Base-by-base conservation (phyloP, 805 yeast species). In the Torulaspora delbrueckii region DNA sequence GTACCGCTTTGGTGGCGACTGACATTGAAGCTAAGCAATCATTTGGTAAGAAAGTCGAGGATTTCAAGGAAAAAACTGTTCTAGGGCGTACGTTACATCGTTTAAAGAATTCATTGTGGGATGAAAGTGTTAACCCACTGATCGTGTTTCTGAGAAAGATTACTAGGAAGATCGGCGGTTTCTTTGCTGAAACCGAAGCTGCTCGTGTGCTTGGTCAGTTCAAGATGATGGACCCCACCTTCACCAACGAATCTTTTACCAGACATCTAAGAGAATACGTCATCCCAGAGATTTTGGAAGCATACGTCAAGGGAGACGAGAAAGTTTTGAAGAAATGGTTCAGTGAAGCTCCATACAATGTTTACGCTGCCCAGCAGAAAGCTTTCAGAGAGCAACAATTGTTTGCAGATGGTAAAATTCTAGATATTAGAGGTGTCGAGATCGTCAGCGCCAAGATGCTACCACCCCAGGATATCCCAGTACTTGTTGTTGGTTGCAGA, bases 371-470 rank as follows among this genome's bases (percentile, higher is more conserved):
- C 27, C 87, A 86, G 66, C 89, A 91, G 65, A 93, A 93, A 68
- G 95, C 86, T 63, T 81, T 88, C 65, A 78, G 84, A 62, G 96
- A 90, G 59, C 95, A 90, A 67, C 95, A 95, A 5, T 72, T 91
- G 44, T 86, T 86, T 60, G 82, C 96, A 10, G 99, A 93, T 58
- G 91, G 96, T 37, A 80, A 81, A 54, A 87, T 93, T 52, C 75
- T 93, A 60, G 99, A 93, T 65, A 86, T 93, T 57, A 81, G 99
- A 71, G 95, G 96, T 42, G 95, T 90, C 35, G 98, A 91, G 55
- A 82, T 93, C 54, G 84, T 87, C 47, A 84, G 89, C 51, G 88
- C 95, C 51, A 89, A 87, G 72, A 71, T 83, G 57, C 76, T 93
- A 49, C 91, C 87, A 60, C 97, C 97, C 30, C 84, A 88, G 55